phyloP scores from a whole-genome alignment of 2,329 filamentous ascomycete species.

The Rhexocercosporidium sp. region DNA sequence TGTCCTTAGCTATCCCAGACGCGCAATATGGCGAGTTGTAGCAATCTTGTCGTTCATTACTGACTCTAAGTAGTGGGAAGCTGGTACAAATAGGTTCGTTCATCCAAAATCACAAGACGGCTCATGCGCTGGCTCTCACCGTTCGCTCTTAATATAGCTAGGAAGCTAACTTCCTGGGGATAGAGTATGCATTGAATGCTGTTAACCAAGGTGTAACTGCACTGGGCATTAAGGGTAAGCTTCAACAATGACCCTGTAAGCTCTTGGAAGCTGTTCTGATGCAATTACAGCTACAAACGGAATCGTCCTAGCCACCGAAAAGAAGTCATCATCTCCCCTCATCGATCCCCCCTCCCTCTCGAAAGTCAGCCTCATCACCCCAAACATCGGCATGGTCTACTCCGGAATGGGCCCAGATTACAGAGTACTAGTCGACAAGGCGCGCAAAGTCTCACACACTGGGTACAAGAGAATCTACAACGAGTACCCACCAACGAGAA shows the following conservation, averaged over 20 bases:
- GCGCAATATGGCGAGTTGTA: slow-evolving; percentile 21
- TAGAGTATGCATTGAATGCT: slow-evolving; percentile 98
- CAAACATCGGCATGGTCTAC: slow-evolving; percentile 99
- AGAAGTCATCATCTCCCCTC: slow-evolving; percentile 97
- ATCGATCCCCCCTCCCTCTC: slow-evolving; percentile 94
- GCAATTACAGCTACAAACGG: slow-evolving; percentile 82
- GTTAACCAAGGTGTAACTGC: slow-evolving; percentile 99
- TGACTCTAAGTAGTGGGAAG: slow-evolving; percentile 74
- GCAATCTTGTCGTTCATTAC: slow-evolving; percentile 23
- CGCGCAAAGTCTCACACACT: slow-evolving; percentile 97
- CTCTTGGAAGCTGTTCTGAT: slow-evolving; percentile 19
- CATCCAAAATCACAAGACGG: slow-evolving; percentile 1
- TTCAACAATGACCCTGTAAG: background rate
- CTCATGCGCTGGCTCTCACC: slow-evolving; percentile 16
- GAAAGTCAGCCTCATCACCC: slow-evolving; percentile 97
- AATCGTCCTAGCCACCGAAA: slow-evolving; percentile 98
- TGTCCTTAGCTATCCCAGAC: slow-evolving; percentile 11
- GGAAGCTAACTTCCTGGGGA: slow-evolving; percentile 30
- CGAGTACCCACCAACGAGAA: slow-evolving; percentile 98
- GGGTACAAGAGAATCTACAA: slow-evolving; percentile 99
- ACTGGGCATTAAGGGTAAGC: slow-evolving; percentile 92
- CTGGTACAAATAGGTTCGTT: slow-evolving; percentile 92
- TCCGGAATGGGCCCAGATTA: slow-evolving; percentile 99
- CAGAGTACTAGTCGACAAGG: slow-evolving; percentile 95
- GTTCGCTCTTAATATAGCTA: background rate